Evolutionary conservation across 768 basidiomycete genomes (phyloP), one percentile per base, ranked within the genome.

Genomic region (Leccinum fibrillosum): DNA sequence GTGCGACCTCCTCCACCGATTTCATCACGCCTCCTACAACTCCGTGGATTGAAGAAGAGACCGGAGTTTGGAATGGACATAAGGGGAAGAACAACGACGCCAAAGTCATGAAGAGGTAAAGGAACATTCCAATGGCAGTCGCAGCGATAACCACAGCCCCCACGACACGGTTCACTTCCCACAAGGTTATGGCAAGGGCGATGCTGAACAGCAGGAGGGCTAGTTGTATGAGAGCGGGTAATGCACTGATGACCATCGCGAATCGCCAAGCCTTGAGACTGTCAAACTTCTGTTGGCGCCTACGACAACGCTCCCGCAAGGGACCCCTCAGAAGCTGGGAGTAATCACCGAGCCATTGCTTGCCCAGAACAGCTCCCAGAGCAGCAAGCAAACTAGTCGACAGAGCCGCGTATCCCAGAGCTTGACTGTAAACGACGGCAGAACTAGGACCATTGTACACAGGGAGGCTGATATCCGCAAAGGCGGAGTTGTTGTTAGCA

Each of bases 301-400:
- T 51, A 21, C 56, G 60, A 37, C 64, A 54, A 51, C 64, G 66
- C 19, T 56, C 55, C 23, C 48, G 54, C 25, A 58, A 42, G 9
- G 59, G 53, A 21, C 65, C 60, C 17, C 51, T 55, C 28, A 35
- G 37, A 67, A 62, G 19, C 9, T 52, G 57, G 28, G 52, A 19
- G 42, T 55, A 63, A 34, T 54, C 54, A n/a, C 30, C 19, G 30
- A 63, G 48, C 62, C 62, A 63, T 21, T 63, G 62, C 17, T 59
- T 63, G 35, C 57, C 62, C 2, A 63, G 32, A 52, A 64, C 54
- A 17, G 66, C 66, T 1, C 66, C 66, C 34, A 68, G 54, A 12
- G 66, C 66, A 21, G 67, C 65, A 15, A 67, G 60, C 19, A 67
- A 49, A 42, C 64, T 68, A 4, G 64, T 53, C 12, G 64, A 51